phyloP scores from a whole-genome alignment of 164 flowering plant species.

The Sedum album region DNA sequence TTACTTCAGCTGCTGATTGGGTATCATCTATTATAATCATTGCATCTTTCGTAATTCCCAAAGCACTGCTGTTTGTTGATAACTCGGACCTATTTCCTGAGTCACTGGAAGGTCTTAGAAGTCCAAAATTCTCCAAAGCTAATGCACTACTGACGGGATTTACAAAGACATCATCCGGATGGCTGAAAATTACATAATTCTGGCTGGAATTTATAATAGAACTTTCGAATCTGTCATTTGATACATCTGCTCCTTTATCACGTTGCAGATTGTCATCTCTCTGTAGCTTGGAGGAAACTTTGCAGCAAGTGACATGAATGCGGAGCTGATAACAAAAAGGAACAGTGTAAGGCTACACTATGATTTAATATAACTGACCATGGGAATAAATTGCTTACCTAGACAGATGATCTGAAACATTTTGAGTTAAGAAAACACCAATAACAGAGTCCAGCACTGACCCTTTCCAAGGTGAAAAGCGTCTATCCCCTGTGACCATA shows the following conservation, averaged over 20 bases:
- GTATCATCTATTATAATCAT: neutral
- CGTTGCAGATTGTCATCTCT: neutral
- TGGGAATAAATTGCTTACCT: constrained; percentile 26
- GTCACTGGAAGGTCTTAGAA: neutral
- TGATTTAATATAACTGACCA: neutral
- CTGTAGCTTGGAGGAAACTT: constrained; percentile 29
- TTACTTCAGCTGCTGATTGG: neutral
- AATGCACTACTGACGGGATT: neutral
- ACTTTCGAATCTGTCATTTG: constrained; percentile 1
- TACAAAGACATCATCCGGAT: neutral
- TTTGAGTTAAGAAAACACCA: constrained; percentile 64
- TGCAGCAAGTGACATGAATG: constrained; percentile 50
- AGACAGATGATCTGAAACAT: constrained; percentile 58
- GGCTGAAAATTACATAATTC: neutral
- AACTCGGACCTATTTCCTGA: neutral
- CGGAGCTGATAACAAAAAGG: constrained; percentile 33
- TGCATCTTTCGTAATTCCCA: neutral
- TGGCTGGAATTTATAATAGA: neutral
- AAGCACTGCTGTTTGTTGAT: neutral
- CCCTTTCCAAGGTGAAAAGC: constrained; percentile 52
- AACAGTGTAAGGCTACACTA: neutral
- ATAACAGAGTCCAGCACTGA: constrained; percentile 64
- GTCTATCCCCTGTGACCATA: constrained; percentile 38
- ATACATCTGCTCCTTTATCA: neutral
- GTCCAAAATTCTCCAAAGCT: neutral